phyloP scores from a whole-genome alignment of 805 yeast species.

The Kockiozyma suomiensis region DNA sequence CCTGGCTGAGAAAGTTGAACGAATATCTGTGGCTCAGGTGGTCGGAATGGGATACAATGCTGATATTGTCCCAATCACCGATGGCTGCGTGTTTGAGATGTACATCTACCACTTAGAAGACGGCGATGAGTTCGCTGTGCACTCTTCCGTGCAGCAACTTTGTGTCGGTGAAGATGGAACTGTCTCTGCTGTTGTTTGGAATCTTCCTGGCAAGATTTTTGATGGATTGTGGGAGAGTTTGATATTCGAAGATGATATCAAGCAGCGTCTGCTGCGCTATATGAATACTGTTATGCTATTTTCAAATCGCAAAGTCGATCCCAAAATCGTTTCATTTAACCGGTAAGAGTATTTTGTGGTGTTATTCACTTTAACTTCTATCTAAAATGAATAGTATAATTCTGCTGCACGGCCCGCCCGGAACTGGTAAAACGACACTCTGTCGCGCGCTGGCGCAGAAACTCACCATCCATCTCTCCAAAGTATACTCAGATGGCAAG shows the following conservation, averaged over 20 bases:
- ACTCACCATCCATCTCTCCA: constrained; percentile 41
- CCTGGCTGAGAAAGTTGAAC: constrained; percentile 10
- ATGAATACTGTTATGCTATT: constrained; percentile 43
- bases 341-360: constrained; percentile 6
- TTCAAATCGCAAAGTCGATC: constrained; percentile 28
- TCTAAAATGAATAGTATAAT: constrained; percentile 28
- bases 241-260: constrained; percentile 41
- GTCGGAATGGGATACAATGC: constrained; percentile 16
- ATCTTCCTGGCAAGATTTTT: constrained; percentile 41
- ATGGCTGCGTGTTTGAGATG: constrained; percentile 19
- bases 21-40: constrained; percentile 24
- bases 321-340: constrained; percentile 27
- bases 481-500: constrained; percentile 36
- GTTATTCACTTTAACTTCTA: too few species aligned
- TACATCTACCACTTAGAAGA: constrained; percentile 19
- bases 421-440: constrained; percentile 52
- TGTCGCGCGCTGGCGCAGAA: constrained; percentile 49
- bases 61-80: constrained; percentile 18
- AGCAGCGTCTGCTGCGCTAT: constrained; percentile 42
- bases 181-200: constrained; percentile 17
- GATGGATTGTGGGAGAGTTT: constrained; percentile 46
- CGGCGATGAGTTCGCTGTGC: background rate
- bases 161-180: constrained; percentile 24
- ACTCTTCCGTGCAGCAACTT: background rate
- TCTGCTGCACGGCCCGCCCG: constrained; percentile 51